Evolutionary conservation across 352 stramenopile genomes (phyloP), one percentile per base, ranked within the genome.

Genomic region (Globisporangium parvum): DNA sequence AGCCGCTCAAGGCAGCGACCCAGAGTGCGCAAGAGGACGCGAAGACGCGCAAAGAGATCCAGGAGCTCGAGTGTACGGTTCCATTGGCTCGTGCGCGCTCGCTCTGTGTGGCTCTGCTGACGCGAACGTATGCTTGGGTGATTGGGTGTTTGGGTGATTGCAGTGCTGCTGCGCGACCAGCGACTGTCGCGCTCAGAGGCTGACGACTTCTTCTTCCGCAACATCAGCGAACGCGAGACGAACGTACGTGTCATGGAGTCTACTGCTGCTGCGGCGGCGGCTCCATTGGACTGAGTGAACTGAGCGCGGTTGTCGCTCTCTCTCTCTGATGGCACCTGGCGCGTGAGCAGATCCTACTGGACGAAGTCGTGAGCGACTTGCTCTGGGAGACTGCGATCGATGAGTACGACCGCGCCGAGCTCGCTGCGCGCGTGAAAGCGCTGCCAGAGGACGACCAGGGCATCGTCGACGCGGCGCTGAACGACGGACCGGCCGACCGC

Each of bases 341-440:
- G 18, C 26, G 33, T 24, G 15, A 40, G n/a, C 33, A 88, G 77
- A 68, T 76, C 2, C 59, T 93, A 5, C 24, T 88, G 10, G 70
- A 85, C 11, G 74, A 91, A 62, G 75, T 88, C 60, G 73, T 11
- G 78, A 91, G 31, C 60, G 78, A 92, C 31, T 62, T 82, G 18
- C 49, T 87, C 18, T 80, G 73, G 23, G 73, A 90, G 3, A 51
- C 85, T n/a, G 66, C 77, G 11, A 66, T 73, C 42, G 80, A 87
- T 8, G 60, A 69, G 2, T 88, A 74, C 56, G 69, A 90, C 17
- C 65, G 77, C 44, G 80, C 71, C 35, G 71, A 84, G 53, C 63
- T 64, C 4, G 80, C 71, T n/a, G 55, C 62, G 10, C 60, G 67
- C 1, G 75, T 75, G 51, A 80, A 74, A 48, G 68, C 87, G 48